Evolutionary conservation across 177 flowering plant species (phyloP), one percentile per base, ranked within the genome.

Genomic region (Vitis hybrid): DNA sequence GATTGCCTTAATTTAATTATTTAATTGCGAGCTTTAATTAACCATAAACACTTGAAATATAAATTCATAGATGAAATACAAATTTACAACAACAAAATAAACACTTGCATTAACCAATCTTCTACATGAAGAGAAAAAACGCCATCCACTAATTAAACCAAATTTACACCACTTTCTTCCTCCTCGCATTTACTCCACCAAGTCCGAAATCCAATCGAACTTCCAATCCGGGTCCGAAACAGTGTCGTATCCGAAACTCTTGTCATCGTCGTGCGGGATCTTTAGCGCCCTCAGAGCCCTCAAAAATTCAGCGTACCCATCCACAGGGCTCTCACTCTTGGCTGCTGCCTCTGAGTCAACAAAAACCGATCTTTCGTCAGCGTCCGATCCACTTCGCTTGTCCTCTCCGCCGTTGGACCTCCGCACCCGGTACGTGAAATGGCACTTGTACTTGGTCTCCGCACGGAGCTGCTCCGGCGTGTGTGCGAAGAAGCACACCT

Each of bases 401-500:
- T 51, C 67, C 19, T 15, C 65, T 26, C 53, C 33, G 10, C 33
- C 1, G 18, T 5, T 8, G 55, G 53, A n/a, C 12, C 13, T 10
- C 15, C 68, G 18, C 33, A n/a, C 49, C 16, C 10, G 26, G 45
- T 22, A 48, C 16, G 39, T 1, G 14, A 55, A 5, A 31, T 29
- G 65, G 45, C 72, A 55, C 19, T 3, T 64, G 29, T 49, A 68
- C 22, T 73, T 70, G 69, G 51, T 62, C 64, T 78, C 81, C 0
- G 78, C 29, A 60, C 89, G 77, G 3, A 89, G 84, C 75, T 89
- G 79, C 10, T 78, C 76, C 1, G 80, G 81, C 13, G 86, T 31
- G 73, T 89, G 93, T 4, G 93, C 91, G 58, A 89, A 89, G 74
- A 89, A 89, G 65, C 93, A 89, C 1, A 89, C 91, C 67, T 79